A percentile compares a stretch with the other conserved stretches of the same genome.
Evolutionary conservation across 163 green algal species (phyloP).

Genomic region (Scenedesmus sp.): DNA sequence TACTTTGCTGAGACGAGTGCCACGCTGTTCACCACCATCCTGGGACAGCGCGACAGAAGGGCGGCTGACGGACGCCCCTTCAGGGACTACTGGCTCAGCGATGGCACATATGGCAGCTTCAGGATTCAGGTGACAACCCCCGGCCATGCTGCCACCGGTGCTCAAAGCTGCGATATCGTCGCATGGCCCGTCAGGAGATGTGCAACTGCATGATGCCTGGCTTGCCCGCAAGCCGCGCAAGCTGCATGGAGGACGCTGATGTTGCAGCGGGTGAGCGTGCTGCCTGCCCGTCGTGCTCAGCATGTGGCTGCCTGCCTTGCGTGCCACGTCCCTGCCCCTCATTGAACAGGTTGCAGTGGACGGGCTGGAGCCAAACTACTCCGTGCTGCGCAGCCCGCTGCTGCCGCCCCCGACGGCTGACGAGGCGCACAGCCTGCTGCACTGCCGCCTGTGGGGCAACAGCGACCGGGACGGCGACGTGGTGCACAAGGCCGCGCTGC

Average conservation of each 20-base stretch:
- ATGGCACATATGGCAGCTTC: slow-evolving; percentile 86
- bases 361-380: slow-evolving; percentile 53
- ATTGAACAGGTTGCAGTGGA: slow-evolving; percentile 51
- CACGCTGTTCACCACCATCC: slow-evolving; percentile 84
- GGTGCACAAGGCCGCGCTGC: slow-evolving; percentile 60
- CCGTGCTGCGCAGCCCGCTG: slow-evolving; percentile 53
- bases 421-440: background rate
- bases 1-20: slow-evolving; percentile 79
- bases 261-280: background rate
- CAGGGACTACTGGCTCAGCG: slow-evolving; percentile 70
- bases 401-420: slow-evolving; percentile 36
- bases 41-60: slow-evolving; percentile 67
- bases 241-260: too few species aligned
- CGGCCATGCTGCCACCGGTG: too few species aligned
- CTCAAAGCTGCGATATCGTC: too few species aligned
- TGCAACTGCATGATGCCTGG: too few species aligned
- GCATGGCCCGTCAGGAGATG: too few species aligned
- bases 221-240: too few species aligned
- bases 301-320: background rate
- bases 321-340: background rate
- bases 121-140: slow-evolving; percentile 62
- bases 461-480: slow-evolving; percentile 71
- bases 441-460: slow-evolving; percentile 50
- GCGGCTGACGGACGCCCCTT: background rate
- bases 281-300: background rate